phyloP scores from a whole-genome alignment of 257 asterid genomes.

The Penstemon barbatus region DNA sequence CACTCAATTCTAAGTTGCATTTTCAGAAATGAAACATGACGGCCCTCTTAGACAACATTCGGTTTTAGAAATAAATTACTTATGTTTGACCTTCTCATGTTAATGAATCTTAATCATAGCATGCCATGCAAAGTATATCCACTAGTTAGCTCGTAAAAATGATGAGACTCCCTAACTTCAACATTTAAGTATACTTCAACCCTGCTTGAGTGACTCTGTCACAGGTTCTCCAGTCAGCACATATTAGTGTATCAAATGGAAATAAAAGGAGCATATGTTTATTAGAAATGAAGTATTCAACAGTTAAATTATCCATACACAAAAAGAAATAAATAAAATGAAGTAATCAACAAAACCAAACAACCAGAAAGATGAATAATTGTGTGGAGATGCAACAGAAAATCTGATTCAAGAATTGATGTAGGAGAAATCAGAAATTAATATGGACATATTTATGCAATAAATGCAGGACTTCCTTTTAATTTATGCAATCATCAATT shows the following conservation, averaged over 20 bases:
- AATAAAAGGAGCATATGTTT: too few species aligned
- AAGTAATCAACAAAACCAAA: background rate
- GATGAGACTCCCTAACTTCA: background rate
- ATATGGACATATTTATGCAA: background rate
- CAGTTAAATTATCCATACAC: too few species aligned
- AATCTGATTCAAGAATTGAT: background rate
- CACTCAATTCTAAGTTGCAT: conserved; percentile 4
- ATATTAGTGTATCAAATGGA: too few species aligned
- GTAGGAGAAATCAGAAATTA: conserved; percentile 11
- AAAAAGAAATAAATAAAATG: too few species aligned
- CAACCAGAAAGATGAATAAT: background rate
- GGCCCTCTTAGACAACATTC: background rate
- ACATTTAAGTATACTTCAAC: background rate
- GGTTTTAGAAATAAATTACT: background rate
- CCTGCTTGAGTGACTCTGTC: background rate
- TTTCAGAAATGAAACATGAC: background rate
- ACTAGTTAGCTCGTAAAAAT: background rate
- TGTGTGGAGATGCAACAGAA: conserved; percentile 8
- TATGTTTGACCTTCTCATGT: background rate
- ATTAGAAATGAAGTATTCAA: too few species aligned
- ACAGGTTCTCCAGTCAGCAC: background rate
- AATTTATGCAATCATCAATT: background rate
- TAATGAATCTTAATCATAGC: conserved; percentile 6
- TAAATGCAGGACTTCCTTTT: background rate
- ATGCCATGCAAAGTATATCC: background rate